These are phyloP conservation scores for Cydonia oblonga DNA, from an alignment of 331 rosid species.

Conservation along the genomic window DNA sequence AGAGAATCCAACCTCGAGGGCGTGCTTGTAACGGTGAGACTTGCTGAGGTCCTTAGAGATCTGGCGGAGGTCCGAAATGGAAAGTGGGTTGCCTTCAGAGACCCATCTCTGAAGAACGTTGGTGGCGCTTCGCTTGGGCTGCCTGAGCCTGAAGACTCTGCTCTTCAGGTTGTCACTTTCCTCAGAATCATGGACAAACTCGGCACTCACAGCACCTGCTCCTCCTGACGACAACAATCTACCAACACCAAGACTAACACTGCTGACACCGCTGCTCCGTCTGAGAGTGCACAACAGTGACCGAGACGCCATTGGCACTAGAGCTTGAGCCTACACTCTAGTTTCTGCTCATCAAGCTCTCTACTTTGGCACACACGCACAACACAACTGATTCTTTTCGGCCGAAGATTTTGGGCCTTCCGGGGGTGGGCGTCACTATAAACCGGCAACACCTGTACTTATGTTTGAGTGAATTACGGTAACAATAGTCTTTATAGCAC, in stretches of 20 bases:
- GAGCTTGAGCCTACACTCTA: too few relatives aligned
- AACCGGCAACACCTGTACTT: too few relatives aligned
- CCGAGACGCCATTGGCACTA: slow-evolving; percentile 42
- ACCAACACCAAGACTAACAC: slow-evolving; percentile 1
- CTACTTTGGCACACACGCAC: too few relatives aligned
- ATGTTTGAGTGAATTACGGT: too few relatives aligned
- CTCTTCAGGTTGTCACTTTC: slow-evolving; percentile 55
- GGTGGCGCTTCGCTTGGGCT: slow-evolving; percentile 78
- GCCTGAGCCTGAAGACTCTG: slow-evolving; percentile 61
- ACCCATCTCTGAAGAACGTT: slow-evolving; percentile 70
- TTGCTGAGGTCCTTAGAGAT: slow-evolving; percentile 70
- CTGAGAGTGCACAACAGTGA: slow-evolving; percentile 32
- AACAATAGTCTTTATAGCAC: too few relatives aligned
- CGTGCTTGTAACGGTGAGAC: slow-evolving; percentile 80
- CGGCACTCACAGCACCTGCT: slow-evolving; percentile 21
- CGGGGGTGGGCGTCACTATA: too few relatives aligned
- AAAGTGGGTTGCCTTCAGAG: slow-evolving; percentile 53
- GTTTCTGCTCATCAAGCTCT: neutral
- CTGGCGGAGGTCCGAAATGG: slow-evolving; percentile 53
- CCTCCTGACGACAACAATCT: slow-evolving; percentile 34
- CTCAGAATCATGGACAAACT: slow-evolving; percentile 29
- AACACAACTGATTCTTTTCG: neutral
- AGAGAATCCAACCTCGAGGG: slow-evolving; percentile 58
- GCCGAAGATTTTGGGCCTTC: neutral
- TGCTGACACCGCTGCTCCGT: slow-evolving; percentile 34